phyloP scores from a whole-genome alignment of 176 grass and related monocot genomes.

The Lolium multiflorum region DNA sequence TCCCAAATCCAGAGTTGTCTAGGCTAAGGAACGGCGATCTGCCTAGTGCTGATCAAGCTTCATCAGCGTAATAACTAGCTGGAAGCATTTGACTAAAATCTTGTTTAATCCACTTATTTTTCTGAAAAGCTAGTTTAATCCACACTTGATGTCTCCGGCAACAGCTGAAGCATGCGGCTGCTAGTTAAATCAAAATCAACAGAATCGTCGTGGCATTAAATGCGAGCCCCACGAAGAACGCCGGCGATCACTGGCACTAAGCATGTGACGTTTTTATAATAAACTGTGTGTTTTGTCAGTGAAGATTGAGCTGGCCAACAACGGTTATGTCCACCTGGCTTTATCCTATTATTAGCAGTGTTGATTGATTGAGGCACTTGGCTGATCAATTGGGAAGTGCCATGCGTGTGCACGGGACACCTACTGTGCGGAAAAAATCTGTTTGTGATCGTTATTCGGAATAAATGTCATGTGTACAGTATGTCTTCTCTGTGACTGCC shows the following conservation, averaged over 20 bases:
- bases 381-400: not conserved
- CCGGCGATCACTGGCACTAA: constrained; percentile 35
- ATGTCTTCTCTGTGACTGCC: not conserved
- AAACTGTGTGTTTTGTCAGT: constrained; percentile 7
- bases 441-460: not conserved
- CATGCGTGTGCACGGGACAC: constrained; percentile 17
- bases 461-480: not conserved
- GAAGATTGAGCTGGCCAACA: not conserved
- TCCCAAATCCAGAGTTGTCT: constrained; percentile 9
- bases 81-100: constrained; percentile 33
- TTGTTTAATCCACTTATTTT: not conserved
- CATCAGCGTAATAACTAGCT: constrained; percentile 12
- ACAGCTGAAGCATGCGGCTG: constrained; percentile 21
- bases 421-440: not conserved
- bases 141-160: not conserved
- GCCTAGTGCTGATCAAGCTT: not conserved
- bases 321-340: constrained; percentile 33
- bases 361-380: not conserved
- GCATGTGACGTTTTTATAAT: constrained; percentile 39
- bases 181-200: constrained; percentile 29
- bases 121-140: not conserved
- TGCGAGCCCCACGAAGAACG: constrained; percentile 38
- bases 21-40: not conserved
- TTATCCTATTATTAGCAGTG: not conserved
- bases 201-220: constrained; percentile 46